These are phyloP conservation scores for Chlamydomonas reinhardtii DNA, from an alignment of 163 green algal genomes.

Conservation along the genomic window DNA sequence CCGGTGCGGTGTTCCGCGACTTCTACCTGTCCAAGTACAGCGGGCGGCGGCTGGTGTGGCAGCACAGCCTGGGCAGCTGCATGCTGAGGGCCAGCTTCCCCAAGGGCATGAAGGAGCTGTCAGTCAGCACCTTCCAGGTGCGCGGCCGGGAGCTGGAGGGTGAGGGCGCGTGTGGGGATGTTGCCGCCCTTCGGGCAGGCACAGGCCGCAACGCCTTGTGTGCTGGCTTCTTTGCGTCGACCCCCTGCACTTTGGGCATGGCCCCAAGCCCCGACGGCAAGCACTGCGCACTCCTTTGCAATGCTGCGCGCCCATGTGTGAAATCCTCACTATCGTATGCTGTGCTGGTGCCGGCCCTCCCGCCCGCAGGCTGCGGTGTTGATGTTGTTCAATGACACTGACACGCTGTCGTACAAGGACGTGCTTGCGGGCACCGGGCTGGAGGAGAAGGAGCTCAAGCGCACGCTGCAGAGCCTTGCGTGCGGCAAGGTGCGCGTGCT, in stretches of 20 bases:
- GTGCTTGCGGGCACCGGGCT: conserved; percentile 80
- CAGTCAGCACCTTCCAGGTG: conserved; percentile 76
- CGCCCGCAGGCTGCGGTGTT: conserved; percentile 85
- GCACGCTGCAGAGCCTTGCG: conserved; percentile 93
- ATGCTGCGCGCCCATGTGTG: too few relatives aligned
- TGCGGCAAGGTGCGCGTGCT: conserved; percentile 87
- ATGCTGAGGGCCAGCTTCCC: conserved; percentile 89
- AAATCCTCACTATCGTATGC: too few relatives aligned
- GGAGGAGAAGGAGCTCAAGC: conserved; percentile 90
- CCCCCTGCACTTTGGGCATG: neutral
- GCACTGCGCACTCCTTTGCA: too few relatives aligned
- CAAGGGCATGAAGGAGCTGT: conserved; percentile 93
- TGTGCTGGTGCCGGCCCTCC: too few relatives aligned
- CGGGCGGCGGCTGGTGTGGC: conserved; percentile 91
- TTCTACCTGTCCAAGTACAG: conserved; percentile 96
- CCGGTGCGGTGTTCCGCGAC: conserved; percentile 68
- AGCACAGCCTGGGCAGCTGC: conserved; percentile 80
- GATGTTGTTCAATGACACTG: conserved; percentile 92
- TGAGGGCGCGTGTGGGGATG: too few relatives aligned
- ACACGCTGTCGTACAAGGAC: conserved; percentile 78
- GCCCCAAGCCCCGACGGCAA: too few relatives aligned
- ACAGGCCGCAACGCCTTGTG: too few relatives aligned
- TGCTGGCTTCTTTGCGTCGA: too few relatives aligned
- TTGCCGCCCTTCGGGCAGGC: neutral
- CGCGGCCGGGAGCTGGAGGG: too few relatives aligned